These are phyloP conservation scores for Metroxylon sagu DNA, from an alignment of 176 grass and related monocot species.

Conservation along the genomic window DNA sequence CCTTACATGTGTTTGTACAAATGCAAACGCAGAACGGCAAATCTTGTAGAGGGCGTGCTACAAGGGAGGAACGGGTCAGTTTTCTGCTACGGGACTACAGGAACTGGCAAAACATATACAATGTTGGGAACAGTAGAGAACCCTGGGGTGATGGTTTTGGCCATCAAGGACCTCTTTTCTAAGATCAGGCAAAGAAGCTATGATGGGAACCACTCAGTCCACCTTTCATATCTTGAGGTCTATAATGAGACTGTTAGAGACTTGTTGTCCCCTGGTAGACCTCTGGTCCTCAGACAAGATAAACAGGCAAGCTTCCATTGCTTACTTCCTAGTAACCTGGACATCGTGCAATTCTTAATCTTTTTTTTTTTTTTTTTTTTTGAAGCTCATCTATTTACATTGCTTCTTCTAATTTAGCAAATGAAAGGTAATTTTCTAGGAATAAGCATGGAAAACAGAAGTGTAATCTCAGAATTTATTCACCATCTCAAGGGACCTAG, in stretches of 20 bases:
- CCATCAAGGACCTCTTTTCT: constrained; percentile 88
- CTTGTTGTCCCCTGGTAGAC: constrained; percentile 78
- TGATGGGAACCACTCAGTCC: constrained; percentile 58
- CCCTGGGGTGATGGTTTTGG: constrained; percentile 90
- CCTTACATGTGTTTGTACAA: not conserved
- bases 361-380: no score
- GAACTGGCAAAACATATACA: constrained; percentile 94
- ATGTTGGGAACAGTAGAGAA: constrained; percentile 81
- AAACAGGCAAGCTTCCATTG: constrained; percentile 47
- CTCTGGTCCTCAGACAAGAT: constrained; percentile 81
- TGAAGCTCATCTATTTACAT: no score
- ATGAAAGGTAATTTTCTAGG: no score
- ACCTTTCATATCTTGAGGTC: constrained; percentile 84
- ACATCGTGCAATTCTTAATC: no score
- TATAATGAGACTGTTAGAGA: constrained; percentile 98
- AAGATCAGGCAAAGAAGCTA: constrained; percentile 75
- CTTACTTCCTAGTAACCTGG: no score
- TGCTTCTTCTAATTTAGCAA: no score
- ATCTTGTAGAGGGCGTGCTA: constrained; percentile 84
- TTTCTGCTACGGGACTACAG: constrained; percentile 96
- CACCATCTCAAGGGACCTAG: no score
- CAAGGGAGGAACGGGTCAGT: constrained; percentile 93
- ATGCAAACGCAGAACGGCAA: constrained; percentile 47
- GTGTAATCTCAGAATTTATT: no score
- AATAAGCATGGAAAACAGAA: no score